Base-by-base conservation (phyloP, 495 filamentous ascomycete species). In the Jackrogersella minutella region DNA sequence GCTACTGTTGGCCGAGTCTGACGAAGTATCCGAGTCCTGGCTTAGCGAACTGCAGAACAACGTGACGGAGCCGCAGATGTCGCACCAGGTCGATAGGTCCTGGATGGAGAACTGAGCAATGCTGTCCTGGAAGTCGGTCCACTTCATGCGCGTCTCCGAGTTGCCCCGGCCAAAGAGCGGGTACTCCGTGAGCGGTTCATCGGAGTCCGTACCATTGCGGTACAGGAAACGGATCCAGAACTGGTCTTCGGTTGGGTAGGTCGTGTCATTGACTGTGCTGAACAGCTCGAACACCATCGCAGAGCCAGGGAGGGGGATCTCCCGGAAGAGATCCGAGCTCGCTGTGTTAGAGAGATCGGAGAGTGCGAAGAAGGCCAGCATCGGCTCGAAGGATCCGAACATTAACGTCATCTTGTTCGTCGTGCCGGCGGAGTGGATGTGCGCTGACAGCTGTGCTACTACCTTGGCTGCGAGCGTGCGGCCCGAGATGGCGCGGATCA, bases 241-340 rank as follows among this genome's bases (percentile, higher is more conserved):
- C 5, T 77, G 58, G 14, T 75, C 44, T 8, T 54, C 16, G 6
- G 13, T 21, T 0, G 78, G 74, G 55, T 69, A 76, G 0, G 19
- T 39, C 1, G 58, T 50, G n/a, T 67, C 51, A 16, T 58, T 21
- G 16, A 70, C 72, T n/a, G 73, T 64, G 28, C 70, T 75, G 60
- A 77, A 79, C 17, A 82, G 62, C 65, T 82, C 80, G 41, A 82
- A 80, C 6, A 77, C 62, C 68, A 82, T 75, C 10, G 76, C 72
- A 0, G 77, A 68, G 14, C 80, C 79, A 2, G 76, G 76, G 9
- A 68, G 33, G 5, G 80, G 80, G 17, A 82, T 73, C 3, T 58
- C 51, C 3, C 39, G 26, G 62, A 80, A 80, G 2, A 58, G 21
- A 9, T 46, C 55, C 1, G 69, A 37, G 8, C 44, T 60, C 5